Percentiles rank a stretch among this genome's conserved stretches.
Conservation (phyloP, 2,329 filamentous ascomycete genomes). For the Metarhizium guizhouense region DNA sequence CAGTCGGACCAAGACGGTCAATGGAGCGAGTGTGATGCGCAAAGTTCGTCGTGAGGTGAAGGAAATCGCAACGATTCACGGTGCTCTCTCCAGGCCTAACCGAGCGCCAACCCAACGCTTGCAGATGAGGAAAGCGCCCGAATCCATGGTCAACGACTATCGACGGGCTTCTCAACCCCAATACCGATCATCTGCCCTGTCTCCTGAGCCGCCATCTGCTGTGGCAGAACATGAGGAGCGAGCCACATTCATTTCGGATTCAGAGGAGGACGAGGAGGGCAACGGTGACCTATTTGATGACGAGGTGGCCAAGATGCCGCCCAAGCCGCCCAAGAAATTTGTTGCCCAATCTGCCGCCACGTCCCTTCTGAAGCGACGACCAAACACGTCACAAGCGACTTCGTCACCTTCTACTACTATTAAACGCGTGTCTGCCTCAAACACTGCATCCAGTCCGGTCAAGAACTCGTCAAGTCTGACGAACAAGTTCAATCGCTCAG, state of each 20-base stretch:
- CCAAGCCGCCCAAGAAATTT: constrained; percentile 6
- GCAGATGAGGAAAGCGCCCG: constrained; percentile 40
- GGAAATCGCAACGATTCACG: constrained; percentile 40
- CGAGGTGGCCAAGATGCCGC: neutral
- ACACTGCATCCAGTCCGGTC: neutral
- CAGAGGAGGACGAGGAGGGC: constrained; percentile 21
- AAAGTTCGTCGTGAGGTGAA: constrained; percentile 48
- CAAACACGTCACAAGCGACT: neutral
- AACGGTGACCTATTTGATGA: constrained; percentile 1
- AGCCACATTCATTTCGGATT: constrained; percentile 32
- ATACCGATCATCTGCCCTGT: constrained; percentile 17
- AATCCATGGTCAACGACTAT: constrained; percentile 44
- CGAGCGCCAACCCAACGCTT: constrained; percentile 20
- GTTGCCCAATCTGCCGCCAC: neutral
- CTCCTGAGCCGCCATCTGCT: constrained; percentile 11
- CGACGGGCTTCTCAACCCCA: constrained; percentile 33
- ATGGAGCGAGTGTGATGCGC: constrained; percentile 44
- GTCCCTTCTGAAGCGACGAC: neutral
- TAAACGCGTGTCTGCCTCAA: neutral
- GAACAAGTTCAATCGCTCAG: constrained; percentile 6
- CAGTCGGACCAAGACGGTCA: constrained; percentile 42
- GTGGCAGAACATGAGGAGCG: constrained; percentile 24
- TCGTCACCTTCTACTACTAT: neutral
- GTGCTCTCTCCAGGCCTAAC: constrained; percentile 30
- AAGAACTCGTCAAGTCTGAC: constrained; percentile 4